phyloP scores from a whole-genome alignment of 164 flowering plant genomes.

The Aristolochia fimbriata region DNA sequence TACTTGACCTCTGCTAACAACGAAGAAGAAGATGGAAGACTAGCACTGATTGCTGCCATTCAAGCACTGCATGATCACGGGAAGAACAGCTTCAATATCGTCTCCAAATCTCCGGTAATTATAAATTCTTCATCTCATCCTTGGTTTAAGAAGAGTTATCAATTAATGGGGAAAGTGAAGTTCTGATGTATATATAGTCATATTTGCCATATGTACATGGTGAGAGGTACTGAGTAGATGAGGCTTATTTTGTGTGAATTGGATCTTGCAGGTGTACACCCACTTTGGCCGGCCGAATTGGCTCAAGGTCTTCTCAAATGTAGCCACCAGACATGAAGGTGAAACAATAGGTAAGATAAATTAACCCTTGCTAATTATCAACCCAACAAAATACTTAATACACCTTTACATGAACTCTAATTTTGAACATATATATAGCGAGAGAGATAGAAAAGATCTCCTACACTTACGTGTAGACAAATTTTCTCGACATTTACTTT shows the following conservation, averaged over 20 bases:
- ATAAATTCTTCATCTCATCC: background rate
- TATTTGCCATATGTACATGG: too few species aligned
- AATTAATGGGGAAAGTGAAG: background rate
- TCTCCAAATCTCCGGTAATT: constrained; percentile 34
- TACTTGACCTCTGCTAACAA: constrained; percentile 31
- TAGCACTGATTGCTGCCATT: constrained; percentile 27
- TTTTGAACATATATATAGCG: too few species aligned
- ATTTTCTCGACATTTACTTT: too few species aligned
- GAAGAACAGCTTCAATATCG: constrained; percentile 28
- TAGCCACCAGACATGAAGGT: constrained; percentile 30
- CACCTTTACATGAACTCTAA: background rate
- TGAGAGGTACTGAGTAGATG: background rate
- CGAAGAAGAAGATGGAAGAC: constrained; percentile 33
- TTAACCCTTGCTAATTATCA: background rate
- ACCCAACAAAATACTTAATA: background rate
- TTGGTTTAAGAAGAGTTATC: background rate
- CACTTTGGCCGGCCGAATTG: constrained; percentile 50
- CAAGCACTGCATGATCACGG: constrained; percentile 28
- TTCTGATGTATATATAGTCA: too few species aligned
- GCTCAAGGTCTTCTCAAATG: constrained; percentile 27
- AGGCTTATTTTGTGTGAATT: background rate
- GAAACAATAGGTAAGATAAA: constrained; percentile 33
- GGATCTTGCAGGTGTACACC: constrained; percentile 29
- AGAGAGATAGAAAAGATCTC: too few species aligned
- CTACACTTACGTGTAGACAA: too few species aligned